Percentiles rank a stretch among this genome's conserved stretches.
Conservation (phyloP, 2,329 filamentous ascomycete genomes). For the Colletotrichum lini region DNA sequence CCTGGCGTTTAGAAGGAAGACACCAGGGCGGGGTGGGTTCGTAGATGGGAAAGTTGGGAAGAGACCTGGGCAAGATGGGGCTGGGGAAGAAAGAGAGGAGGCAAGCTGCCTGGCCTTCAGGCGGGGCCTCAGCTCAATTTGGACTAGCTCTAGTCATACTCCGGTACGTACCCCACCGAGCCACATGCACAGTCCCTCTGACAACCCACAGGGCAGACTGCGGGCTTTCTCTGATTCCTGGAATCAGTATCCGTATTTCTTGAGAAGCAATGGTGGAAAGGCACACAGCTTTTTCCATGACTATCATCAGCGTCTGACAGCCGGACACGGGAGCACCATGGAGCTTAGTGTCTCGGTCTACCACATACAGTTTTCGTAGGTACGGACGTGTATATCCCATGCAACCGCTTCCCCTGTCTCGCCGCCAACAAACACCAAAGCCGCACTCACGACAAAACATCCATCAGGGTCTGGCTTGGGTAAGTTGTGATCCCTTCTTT, state of each 20-base stretch:
- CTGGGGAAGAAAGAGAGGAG: not conserved
- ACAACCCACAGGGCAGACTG: not conserved
- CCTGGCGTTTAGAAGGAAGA: not conserved
- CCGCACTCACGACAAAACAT: not conserved
- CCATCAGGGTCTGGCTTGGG: no score
- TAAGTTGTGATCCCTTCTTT: not conserved
- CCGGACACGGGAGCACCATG: not conserved
- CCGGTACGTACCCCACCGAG: no score
- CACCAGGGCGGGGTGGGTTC: not conserved
- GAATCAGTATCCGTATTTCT: no score
- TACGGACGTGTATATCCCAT: not conserved
- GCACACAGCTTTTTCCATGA: not conserved
- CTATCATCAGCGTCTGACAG: not conserved
- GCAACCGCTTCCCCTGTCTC: not conserved
- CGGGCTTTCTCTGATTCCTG: not conserved
- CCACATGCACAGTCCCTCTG: constrained; percentile 5
- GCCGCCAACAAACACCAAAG: not conserved
- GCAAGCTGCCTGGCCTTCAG: not conserved
- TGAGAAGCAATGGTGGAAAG: not conserved
- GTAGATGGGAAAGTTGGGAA: no score
- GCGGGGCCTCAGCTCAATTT: not conserved
- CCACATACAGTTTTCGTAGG: not conserved
- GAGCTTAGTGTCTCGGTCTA: no score
- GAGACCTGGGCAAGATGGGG: not conserved
- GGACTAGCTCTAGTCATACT: not conserved